Evolutionary conservation across 164 flowering plant species (phyloP).

Genomic region (Litsea cubeba): DNA sequence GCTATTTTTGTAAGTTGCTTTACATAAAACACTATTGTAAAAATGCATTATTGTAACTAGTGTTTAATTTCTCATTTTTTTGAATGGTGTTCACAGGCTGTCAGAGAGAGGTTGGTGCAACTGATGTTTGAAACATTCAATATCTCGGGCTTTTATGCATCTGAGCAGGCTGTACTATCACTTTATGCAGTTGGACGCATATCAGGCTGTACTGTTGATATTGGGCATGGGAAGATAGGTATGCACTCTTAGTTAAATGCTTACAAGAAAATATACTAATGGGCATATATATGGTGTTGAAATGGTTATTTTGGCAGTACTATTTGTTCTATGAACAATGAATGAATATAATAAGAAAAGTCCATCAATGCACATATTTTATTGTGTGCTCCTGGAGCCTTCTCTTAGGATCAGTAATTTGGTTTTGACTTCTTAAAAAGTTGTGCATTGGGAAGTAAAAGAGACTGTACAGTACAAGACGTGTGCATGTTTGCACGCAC

Average conservation of each 20-base stretch:
- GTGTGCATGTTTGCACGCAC: too few relatives aligned
- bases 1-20: background rate
- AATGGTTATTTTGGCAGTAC: background rate
- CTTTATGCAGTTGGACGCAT: constrained; percentile 98
- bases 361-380: too few relatives aligned
- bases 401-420: too few relatives aligned
- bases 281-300: constrained; percentile 1
- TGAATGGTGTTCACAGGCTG: constrained; percentile 45
- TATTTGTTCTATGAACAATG: background rate
- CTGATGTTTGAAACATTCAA: constrained; percentile 98
- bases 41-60: background rate
- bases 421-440: too few relatives aligned
- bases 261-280: background rate
- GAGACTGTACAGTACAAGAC: too few relatives aligned
- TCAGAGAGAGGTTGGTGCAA: constrained; percentile 89
- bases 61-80: constrained; percentile 1
- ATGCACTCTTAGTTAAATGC: constrained; percentile 5
- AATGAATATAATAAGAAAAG: background rate
- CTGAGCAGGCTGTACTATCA: constrained; percentile 97
- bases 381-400: too few relatives aligned
- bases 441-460: too few relatives aligned
- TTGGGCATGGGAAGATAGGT: constrained; percentile 99
- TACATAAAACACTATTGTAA: background rate
- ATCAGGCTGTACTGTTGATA: constrained; percentile 97
- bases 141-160: constrained; percentile 92